Evolutionary conservation across 352 stramenopile genomes (phyloP), one percentile per base, ranked within the genome.

Genomic region (Globisporangium rhizosaccharum): DNA sequence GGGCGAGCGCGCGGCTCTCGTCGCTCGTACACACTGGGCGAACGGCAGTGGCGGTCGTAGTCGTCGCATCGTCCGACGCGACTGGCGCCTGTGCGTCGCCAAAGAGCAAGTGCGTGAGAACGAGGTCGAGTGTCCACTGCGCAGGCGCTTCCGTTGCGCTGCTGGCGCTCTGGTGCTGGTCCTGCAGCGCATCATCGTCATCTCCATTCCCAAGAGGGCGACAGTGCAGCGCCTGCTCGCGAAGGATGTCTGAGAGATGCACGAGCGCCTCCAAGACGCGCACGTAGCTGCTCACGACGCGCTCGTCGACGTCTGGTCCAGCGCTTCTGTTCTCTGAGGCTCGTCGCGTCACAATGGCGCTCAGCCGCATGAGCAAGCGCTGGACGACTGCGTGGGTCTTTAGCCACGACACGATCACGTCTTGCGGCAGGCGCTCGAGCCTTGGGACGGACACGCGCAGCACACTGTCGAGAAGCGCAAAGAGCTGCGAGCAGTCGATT

Each of bases 51-150:
- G 33, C 33, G 8, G 6, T 23, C 23, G 23, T 23, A 23, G 23
- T 23, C 23, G 23, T 23, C 23, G 23, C 33, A 39, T 39, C 33
- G 33, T 12, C 33, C 5, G 33, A 39, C 10, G 30, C 30, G 30
- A 10, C 9, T 4, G 39, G 17, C 39, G 18, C 41, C 5, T 14
- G 14, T 7, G 14, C 41, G 41, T 41, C 46, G 15, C 61, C 61
- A 53, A 65, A 67, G 37, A 65, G 51, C 10, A 66, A 41, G 6
- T 55, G n/a, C 28, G 53, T 66, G 41, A 67, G 37, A 6, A 69
- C 37, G 4, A 69, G 61, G 61, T 53, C 36, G 12, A 57, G 9
- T 25, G 55, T 59, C 48, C 63, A 66, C n/a, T 51, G 26, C 26
- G 18, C 2, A 8, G n/a, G 36, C 42, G 11, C 26, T 26, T 18